Percentiles rank a stretch among this genome's conserved stretches.
phyloP scores from a whole-genome alignment of 441 rosid genomes.

The Adansonia madagascariensis region DNA sequence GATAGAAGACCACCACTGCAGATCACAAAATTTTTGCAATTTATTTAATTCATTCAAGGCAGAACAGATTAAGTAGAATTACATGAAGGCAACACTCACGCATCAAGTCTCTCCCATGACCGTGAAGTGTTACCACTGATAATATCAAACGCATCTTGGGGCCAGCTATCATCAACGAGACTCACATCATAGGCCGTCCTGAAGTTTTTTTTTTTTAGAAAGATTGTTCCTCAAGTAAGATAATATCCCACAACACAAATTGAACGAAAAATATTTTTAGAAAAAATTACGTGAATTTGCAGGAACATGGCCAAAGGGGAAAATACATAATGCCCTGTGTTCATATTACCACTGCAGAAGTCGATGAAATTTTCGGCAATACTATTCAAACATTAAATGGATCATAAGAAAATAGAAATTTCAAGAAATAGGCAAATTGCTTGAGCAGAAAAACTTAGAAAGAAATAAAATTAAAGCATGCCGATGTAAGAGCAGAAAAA shows the following conservation, averaged over 20 bases:
- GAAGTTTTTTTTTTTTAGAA: constrained; percentile 14
- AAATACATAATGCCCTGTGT: neutral
- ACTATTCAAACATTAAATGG: neutral
- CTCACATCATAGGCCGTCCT: constrained; percentile 87
- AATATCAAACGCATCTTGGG: constrained; percentile 56
- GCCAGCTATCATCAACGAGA: constrained; percentile 70
- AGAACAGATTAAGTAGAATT: neutral
- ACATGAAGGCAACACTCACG: constrained; percentile 53
- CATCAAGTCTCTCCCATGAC: constrained; percentile 95
- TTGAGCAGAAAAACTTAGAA: neutral
- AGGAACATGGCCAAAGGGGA: neutral
- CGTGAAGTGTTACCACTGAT: constrained; percentile 75
- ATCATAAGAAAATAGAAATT: neutral
- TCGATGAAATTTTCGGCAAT: neutral
- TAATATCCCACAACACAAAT: neutral
- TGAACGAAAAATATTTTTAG: neutral
- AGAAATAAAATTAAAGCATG: neutral
- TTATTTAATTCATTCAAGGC: neutral
- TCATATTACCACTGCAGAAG: neutral
- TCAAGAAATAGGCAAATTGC: neutral
- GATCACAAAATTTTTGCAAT: neutral
- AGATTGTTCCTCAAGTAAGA: constrained; percentile 9
- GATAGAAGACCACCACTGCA: constrained; percentile 82
- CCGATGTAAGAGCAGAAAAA: neutral
- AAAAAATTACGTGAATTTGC: neutral